Evolutionary conservation across 2,329 filamentous ascomycete genomes (phyloP).

Genomic region (Cytospora chrysosperma): DNA sequence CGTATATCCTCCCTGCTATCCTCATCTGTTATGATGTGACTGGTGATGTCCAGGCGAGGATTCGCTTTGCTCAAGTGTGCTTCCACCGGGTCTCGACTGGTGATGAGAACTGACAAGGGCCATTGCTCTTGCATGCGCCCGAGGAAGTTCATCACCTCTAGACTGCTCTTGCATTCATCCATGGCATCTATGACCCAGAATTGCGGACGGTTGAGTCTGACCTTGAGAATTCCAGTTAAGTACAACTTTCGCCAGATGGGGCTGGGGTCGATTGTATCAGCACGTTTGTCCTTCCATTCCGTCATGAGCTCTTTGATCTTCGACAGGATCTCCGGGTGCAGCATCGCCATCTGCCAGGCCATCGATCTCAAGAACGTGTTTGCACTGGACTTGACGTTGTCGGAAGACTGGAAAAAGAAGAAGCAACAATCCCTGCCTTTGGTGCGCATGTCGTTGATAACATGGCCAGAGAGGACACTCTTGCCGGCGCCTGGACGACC

Average conservation of each 20-base stretch:
- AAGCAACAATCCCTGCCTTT: conserved; percentile 22
- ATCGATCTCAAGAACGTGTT: conserved; percentile 31
- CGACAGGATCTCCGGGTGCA: conserved; percentile 27
- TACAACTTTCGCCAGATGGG: conserved; percentile 32
- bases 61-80: conserved; percentile 3
- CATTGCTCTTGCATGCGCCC: conserved; percentile 27
- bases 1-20: conserved; percentile 30
- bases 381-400: conserved; percentile 41
- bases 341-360: conserved; percentile 34
- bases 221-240: conserved; percentile 28
- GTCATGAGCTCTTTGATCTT: conserved; percentile 21
- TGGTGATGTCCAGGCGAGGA: conserved; percentile 22
- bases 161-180: conserved; percentile 31
- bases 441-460: conserved; percentile 23
- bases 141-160: conserved; percentile 30
- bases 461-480: conserved; percentile 24
- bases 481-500: conserved; percentile 29
- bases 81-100: conserved; percentile 28
- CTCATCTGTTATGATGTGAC: conserved; percentile 28
- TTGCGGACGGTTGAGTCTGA: conserved; percentile 27
- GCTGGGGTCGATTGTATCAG: conserved; percentile 29
- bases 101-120: conserved; percentile 32
- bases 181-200: conserved; percentile 37
- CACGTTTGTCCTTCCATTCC: conserved; percentile 22
- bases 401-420: conserved; percentile 26